Evolutionary conservation across 2,329 filamentous ascomycete species (phyloP).

Genomic region (Sporothrix mexicana): DNA sequence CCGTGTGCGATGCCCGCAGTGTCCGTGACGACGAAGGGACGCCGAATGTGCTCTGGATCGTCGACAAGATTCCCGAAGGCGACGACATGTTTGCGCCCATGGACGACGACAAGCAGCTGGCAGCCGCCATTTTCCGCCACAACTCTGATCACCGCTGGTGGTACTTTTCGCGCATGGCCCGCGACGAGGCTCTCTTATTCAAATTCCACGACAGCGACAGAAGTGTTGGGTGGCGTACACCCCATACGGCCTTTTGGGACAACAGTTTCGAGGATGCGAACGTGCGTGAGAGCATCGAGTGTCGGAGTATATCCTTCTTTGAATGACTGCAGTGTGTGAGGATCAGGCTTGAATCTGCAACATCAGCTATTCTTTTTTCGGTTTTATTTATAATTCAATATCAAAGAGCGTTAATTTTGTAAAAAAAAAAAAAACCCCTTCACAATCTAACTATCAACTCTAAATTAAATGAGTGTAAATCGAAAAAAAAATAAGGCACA

Average conservation of each 20-base stretch:
- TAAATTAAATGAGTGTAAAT: background rate
- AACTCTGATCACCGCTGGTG: slow-evolving; percentile 15
- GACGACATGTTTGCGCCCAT: slow-evolving; percentile 26
- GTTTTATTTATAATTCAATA: background rate
- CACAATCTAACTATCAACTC: background rate
- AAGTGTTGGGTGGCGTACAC: slow-evolving; percentile 23
- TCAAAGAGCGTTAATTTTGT: background rate
- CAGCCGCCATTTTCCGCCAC: slow-evolving; percentile 24
- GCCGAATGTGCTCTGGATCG: slow-evolving; percentile 26
- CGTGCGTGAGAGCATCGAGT: slow-evolving; percentile 26
- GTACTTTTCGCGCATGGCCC: slow-evolving; percentile 23
- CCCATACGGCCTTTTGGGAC: slow-evolving; percentile 24
- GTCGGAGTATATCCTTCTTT: slow-evolving; percentile 18
- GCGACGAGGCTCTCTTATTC: slow-evolving; percentile 44
- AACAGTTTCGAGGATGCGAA: background rate
- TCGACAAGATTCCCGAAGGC: slow-evolving; percentile 26
- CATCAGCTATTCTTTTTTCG: background rate
- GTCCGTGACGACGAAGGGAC: slow-evolving; percentile 24
- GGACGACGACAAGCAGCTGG: slow-evolving; percentile 27
- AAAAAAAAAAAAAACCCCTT: no score
- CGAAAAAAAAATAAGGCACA: background rate
- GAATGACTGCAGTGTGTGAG: background rate
- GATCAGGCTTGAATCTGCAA: background rate
- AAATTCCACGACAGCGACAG: slow-evolving; percentile 27
- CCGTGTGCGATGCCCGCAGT: slow-evolving; percentile 19